Evolutionary conservation across 352 stramenopile species (phyloP).

Genomic region (Thraustochytrium sp.): DNA sequence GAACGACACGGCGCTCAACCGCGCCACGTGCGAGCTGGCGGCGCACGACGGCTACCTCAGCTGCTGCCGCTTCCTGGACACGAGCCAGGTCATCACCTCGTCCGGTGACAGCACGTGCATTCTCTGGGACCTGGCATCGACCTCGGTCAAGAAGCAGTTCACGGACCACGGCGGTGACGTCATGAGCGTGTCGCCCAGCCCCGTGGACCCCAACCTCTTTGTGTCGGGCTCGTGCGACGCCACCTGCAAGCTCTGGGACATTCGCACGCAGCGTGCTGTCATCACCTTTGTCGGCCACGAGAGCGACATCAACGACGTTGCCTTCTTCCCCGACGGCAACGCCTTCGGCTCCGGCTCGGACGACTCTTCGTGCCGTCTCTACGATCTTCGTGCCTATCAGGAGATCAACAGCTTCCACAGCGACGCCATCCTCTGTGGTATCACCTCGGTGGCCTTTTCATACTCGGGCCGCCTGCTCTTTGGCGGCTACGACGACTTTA

Average conservation of each 20-base stretch:
- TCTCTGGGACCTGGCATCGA: slow-evolving; percentile 47
- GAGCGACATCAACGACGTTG: slow-evolving; percentile 48
- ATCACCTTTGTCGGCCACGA: slow-evolving; percentile 50
- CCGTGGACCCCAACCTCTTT: slow-evolving; percentile 47
- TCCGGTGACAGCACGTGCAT: slow-evolving; percentile 51
- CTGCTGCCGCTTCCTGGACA: slow-evolving; percentile 49
- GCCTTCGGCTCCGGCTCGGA: slow-evolving; percentile 50
- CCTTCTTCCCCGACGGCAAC: slow-evolving; percentile 47
- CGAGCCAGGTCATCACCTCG: slow-evolving; percentile 41
- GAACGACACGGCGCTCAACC: slow-evolving; percentile 22
- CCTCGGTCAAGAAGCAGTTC: slow-evolving; percentile 36
- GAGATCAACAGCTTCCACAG: slow-evolving; percentile 50
- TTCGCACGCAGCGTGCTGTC: not conserved
- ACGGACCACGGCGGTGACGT: slow-evolving; percentile 48
- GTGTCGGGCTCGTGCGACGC: slow-evolving; percentile 50
- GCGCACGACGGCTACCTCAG: slow-evolving; percentile 50
- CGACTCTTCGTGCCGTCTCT: slow-evolving; percentile 47
- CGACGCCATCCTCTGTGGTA: slow-evolving; percentile 41
- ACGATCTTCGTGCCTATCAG: slow-evolving; percentile 42
- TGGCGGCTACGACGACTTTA: slow-evolving; percentile 50
- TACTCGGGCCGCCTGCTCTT: slow-evolving; percentile 46
- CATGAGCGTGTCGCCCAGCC: slow-evolving; percentile 44
- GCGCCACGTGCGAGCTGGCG: slow-evolving; percentile 37
- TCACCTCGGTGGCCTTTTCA: slow-evolving; percentile 51
- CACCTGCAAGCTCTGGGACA: slow-evolving; percentile 49